Percentiles rank a stretch among this genome's conserved stretches.
phyloP scores from a whole-genome alignment of 1,284 basidiomycete genomes.

The Puccinia polysora region DNA sequence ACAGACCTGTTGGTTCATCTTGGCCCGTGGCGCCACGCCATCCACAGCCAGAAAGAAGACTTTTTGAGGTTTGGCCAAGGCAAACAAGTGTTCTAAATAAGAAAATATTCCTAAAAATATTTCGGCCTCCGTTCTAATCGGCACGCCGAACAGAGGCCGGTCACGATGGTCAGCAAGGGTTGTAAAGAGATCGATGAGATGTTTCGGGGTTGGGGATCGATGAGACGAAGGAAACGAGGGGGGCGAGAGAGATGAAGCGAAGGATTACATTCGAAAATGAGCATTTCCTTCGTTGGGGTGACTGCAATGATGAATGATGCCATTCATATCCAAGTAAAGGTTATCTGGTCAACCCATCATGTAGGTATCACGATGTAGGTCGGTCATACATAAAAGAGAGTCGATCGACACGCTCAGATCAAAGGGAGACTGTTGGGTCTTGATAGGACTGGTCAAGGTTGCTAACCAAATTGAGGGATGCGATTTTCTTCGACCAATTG shows the following conservation, averaged over 20 bases:
- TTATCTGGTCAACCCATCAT: constrained; percentile 63
- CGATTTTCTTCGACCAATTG: constrained; percentile 95
- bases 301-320: constrained; percentile 93
- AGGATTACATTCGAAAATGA: constrained; percentile 74
- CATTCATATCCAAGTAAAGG: constrained; percentile 93
- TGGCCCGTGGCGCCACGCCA: constrained; percentile 94
- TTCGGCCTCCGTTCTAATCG: constrained; percentile 78
- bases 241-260: neutral
- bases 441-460: constrained; percentile 28
- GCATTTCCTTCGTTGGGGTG: constrained; percentile 84
- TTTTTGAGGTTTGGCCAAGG: constrained; percentile 95
- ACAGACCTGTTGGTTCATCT: constrained; percentile 90
- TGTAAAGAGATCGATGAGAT: constrained; percentile 2
- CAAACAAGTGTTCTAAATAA: constrained; percentile 94
- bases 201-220: neutral
- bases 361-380: too few relatives aligned
- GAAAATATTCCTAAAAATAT: constrained; percentile 95
- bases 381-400: constrained; percentile 60
- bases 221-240: neutral
- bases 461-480: constrained; percentile 71
- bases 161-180: constrained; percentile 43
- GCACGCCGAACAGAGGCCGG: too few relatives aligned
- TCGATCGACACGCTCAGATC: neutral
- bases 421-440: neutral
- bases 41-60: constrained; percentile 72